Conservation (phyloP, 164 flowering plant genomes). For the Echeveria elegans region DNA sequence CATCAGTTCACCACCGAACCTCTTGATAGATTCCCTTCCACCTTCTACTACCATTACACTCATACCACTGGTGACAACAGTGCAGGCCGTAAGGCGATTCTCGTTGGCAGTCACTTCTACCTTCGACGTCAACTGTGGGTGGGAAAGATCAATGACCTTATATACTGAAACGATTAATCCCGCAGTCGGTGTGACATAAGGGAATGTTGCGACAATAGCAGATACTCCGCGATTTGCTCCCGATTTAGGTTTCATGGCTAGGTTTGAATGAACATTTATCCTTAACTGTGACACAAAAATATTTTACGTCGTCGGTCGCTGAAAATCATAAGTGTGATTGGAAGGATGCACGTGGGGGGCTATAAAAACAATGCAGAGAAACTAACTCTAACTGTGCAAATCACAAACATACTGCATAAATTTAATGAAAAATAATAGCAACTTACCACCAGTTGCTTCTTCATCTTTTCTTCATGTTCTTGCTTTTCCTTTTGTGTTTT, state of each 20-base stretch:
- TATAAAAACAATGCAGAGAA: background rate
- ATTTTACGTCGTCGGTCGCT: background rate
- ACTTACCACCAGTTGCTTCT: conserved; percentile 68
- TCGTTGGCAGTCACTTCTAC: conserved; percentile 93
- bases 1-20: conserved; percentile 89
- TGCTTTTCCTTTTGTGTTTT: too few species aligned
- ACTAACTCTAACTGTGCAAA: background rate
- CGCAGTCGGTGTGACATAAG: too few species aligned
- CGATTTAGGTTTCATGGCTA: conserved; percentile 21
- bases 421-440: background rate
- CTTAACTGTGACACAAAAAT: conserved; percentile 14
- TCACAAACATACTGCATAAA: too few species aligned
- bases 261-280: too few species aligned
- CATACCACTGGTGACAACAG: conserved; percentile 59
- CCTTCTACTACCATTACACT: conserved; percentile 91
- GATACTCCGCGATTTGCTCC: too few species aligned
- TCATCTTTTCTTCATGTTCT: conserved; percentile 77
- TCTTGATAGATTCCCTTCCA: conserved; percentile 74
- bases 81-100: conserved; percentile 74
- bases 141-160: conserved; percentile 71
- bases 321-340: background rate
- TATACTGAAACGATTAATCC: conserved; percentile 86
- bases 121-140: conserved; percentile 74
- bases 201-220: too few species aligned
- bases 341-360: background rate